Conservation (phyloP, 2,329 filamentous ascomycete species). For the Penicillium hordei region DNA sequence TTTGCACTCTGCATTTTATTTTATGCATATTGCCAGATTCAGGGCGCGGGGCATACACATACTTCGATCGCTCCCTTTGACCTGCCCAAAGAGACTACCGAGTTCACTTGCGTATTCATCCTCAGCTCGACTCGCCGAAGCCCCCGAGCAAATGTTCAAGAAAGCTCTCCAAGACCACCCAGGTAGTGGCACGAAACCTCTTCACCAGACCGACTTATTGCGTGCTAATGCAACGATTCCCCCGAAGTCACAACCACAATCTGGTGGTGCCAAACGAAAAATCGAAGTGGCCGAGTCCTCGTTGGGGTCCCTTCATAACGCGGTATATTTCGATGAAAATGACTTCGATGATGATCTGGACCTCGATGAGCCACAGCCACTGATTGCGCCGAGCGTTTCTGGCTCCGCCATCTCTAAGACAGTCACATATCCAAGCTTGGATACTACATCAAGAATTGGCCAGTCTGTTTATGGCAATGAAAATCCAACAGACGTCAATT, state of each 20-base stretch:
- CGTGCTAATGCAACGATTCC: slow-evolving; percentile 27
- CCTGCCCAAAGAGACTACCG: slow-evolving; percentile 22
- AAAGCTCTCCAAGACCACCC: slow-evolving; percentile 44
- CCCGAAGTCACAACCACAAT: slow-evolving; percentile 25
- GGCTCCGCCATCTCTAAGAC: slow-evolving; percentile 6
- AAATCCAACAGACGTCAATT: slow-evolving; percentile 31
- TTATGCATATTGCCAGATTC: slow-evolving; percentile 30
- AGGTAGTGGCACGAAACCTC: slow-evolving; percentile 31
- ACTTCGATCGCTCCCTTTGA: slow-evolving; percentile 24
- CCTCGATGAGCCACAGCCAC: slow-evolving; percentile 54
- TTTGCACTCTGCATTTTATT: slow-evolving; percentile 11
- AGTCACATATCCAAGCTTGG: slow-evolving; percentile 22
- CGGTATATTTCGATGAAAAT: slow-evolving; percentile 69
- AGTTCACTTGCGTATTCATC: slow-evolving; percentile 29
- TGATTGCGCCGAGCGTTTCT: slow-evolving; percentile 19
- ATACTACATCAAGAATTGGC: slow-evolving; percentile 5
- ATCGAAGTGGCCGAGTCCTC: slow-evolving; percentile 37
- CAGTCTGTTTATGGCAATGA: slow-evolving; percentile 15
- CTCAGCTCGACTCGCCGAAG: slow-evolving; percentile 18
- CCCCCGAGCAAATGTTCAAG: slow-evolving; percentile 38
- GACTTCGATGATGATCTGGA: slow-evolving; percentile 85
- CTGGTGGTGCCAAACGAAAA: slow-evolving; percentile 41
- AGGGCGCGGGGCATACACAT: slow-evolving; percentile 20
- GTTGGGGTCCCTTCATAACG: slow-evolving; percentile 46
- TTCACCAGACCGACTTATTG: slow-evolving; percentile 35